Evolutionary conservation across 495 filamentous ascomycete species (phyloP).

Genomic region (Physcia stellaris): DNA sequence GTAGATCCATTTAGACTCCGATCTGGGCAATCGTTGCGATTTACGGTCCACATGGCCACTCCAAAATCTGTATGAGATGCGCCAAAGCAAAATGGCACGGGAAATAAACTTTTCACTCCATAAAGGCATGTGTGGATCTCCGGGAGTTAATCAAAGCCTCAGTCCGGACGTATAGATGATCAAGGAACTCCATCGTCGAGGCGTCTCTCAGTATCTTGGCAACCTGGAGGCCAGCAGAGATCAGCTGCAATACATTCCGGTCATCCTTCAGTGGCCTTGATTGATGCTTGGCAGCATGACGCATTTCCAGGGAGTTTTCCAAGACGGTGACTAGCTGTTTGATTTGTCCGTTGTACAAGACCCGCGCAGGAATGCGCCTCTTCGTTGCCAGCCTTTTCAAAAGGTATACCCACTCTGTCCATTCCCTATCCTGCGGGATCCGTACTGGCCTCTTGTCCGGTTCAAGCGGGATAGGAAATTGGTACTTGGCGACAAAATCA

Average conservation of each 20-base stretch:
- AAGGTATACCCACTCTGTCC: constrained; percentile 87
- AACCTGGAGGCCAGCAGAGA: constrained; percentile 75
- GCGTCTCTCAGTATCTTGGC: constrained; percentile 76
- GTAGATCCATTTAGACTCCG: neutral
- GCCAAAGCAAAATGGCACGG: neutral
- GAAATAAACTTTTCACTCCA: neutral
- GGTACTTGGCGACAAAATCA: constrained; percentile 80
- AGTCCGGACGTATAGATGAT: constrained; percentile 54
- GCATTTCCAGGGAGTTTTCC: constrained; percentile 75
- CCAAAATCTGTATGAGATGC: neutral
- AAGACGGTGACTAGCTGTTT: constrained; percentile 74
- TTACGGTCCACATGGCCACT: no score
- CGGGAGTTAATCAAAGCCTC: constrained; percentile 64
- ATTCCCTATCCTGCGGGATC: constrained; percentile 68
- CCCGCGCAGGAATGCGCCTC: constrained; percentile 65
- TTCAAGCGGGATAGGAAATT: constrained; percentile 75
- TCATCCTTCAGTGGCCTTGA: constrained; percentile 78
- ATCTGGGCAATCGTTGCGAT: neutral
- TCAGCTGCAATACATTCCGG: constrained; percentile 73
- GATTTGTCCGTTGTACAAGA: constrained; percentile 80
- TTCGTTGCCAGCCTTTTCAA: constrained; percentile 77
- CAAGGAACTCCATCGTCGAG: constrained; percentile 64
- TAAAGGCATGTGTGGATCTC: constrained; percentile 16
- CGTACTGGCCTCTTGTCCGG: constrained; percentile 67
- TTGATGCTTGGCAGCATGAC: constrained; percentile 72